Percentiles rank a stretch among this genome's conserved stretches.
Conservation (phyloP, 257 asterid genomes). For the Cinchona pubescens region DNA sequence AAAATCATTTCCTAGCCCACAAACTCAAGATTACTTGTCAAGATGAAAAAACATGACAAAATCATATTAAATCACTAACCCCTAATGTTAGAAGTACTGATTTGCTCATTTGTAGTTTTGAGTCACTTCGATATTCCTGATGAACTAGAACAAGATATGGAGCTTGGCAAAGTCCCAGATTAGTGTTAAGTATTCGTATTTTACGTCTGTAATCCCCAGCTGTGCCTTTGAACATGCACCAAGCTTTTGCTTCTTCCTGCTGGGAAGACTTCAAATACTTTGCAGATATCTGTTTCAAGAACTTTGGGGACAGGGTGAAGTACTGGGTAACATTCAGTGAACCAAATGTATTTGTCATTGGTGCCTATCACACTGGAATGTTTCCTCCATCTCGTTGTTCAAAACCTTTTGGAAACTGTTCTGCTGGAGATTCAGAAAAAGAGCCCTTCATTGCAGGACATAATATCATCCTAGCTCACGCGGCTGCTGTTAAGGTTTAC, state of each 20-base stretch:
- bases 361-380: not conserved
- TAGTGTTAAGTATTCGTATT: slow-evolving; percentile 5
- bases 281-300: slow-evolving; percentile 31
- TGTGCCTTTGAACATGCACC: not conserved
- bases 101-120: slow-evolving; percentile 20
- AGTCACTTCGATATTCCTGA: slow-evolving; percentile 24
- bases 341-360: slow-evolving; percentile 13
- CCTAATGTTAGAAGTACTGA: slow-evolving; percentile 16
- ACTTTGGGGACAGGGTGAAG: slow-evolving; percentile 27
- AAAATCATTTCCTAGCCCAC: too few species aligned
- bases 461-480: slow-evolving; percentile 36
- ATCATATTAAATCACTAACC: too few species aligned
- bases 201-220: not conserved
- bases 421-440: slow-evolving; percentile 30
- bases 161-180: slow-evolving; percentile 18
- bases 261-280: slow-evolving; percentile 29
- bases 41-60: too few species aligned
- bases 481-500: slow-evolving; percentile 31
- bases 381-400: slow-evolving; percentile 37
- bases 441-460: slow-evolving; percentile 40
- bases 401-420: slow-evolving; percentile 28
- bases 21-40: too few species aligned
- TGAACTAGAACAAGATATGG: slow-evolving; percentile 24
- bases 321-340: slow-evolving; percentile 28
- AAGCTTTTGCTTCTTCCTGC: slow-evolving; percentile 4